Conservation (phyloP, 768 basidiomycete species). For the Russula vinacea region DNA sequence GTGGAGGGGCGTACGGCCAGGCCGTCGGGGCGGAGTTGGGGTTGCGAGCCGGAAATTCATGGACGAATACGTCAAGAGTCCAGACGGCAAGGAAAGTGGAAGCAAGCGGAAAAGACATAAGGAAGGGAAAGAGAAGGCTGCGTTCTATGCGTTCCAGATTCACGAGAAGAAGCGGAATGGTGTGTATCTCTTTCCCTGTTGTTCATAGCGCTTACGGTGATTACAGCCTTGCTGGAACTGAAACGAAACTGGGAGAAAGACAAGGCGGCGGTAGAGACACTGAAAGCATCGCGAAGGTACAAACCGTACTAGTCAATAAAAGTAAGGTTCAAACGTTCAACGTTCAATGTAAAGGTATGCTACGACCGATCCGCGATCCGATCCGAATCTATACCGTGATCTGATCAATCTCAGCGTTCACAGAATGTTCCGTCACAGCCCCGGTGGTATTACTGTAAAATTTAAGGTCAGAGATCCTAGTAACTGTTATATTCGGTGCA, state of each 20-base stretch:
- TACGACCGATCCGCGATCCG: background rate
- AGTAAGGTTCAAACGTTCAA: background rate
- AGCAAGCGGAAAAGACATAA: constrained; percentile 56
- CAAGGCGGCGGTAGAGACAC: constrained; percentile 77
- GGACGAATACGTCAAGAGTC: constrained; percentile 30
- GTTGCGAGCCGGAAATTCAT: constrained; percentile 61
- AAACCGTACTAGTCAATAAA: constrained; percentile 64
- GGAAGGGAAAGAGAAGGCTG: constrained; percentile 58
- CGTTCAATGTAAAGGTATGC: too few species aligned
- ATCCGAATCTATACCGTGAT: background rate
- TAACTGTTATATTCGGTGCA: background rate
- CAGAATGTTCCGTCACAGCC: background rate
- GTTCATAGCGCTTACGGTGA: constrained; percentile 14
- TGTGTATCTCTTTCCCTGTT: constrained; percentile 36
- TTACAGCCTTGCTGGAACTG: constrained; percentile 52
- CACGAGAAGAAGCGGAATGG: constrained; percentile 86
- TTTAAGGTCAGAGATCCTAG: background rate
- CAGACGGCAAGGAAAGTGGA: constrained; percentile 32
- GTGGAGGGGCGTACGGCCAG: constrained; percentile 86
- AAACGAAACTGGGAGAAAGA: constrained; percentile 85
- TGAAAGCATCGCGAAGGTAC: constrained; percentile 77
- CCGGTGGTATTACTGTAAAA: background rate
- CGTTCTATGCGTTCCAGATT: constrained; percentile 89
- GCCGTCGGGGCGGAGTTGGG: constrained; percentile 78
- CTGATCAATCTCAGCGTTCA: background rate